Evolutionary conservation across 2,329 filamentous ascomycete genomes (phyloP).

Genomic region (Colletotrichum sublineola): DNA sequence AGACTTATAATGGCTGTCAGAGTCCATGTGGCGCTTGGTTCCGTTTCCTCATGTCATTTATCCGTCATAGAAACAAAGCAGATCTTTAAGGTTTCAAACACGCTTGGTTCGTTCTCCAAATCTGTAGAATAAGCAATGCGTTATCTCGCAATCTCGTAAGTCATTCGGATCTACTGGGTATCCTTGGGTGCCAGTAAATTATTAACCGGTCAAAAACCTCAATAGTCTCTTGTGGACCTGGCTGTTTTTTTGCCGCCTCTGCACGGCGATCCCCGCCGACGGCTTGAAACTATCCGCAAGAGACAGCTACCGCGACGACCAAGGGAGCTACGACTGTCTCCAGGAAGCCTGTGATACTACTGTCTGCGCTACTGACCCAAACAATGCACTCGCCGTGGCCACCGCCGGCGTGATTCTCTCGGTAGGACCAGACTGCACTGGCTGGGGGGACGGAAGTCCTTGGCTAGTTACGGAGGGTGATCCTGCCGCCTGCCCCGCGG

Average conservation of each 20-base stretch:
- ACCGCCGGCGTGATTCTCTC: conserved; percentile 7
- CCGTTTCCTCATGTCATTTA: background rate
- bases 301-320: conserved; percentile 11
- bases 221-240: background rate
- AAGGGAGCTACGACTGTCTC: conserved; percentile 21
- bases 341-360: conserved; percentile 16
- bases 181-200: too few relatives aligned
- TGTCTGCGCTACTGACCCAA: conserved; percentile 9
- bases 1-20: background rate
- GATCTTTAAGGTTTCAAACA: too few relatives aligned
- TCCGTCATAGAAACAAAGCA: background rate
- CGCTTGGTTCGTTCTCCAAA: background rate
- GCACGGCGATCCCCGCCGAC: background rate
- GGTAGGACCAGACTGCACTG: conserved; percentile 20
- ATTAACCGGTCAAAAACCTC: background rate
- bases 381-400: conserved; percentile 9
- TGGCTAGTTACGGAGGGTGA: background rate
- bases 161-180: background rate
- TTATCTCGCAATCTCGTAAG: background rate
- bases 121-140: background rate
- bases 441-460: background rate
- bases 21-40: background rate
- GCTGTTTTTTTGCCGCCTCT: conserved; percentile 18
- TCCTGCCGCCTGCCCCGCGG: background rate
- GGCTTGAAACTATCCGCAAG: background rate